phyloP scores from a whole-genome alignment of 164 flowering plant species.

The Cinnamomum micranthum region DNA sequence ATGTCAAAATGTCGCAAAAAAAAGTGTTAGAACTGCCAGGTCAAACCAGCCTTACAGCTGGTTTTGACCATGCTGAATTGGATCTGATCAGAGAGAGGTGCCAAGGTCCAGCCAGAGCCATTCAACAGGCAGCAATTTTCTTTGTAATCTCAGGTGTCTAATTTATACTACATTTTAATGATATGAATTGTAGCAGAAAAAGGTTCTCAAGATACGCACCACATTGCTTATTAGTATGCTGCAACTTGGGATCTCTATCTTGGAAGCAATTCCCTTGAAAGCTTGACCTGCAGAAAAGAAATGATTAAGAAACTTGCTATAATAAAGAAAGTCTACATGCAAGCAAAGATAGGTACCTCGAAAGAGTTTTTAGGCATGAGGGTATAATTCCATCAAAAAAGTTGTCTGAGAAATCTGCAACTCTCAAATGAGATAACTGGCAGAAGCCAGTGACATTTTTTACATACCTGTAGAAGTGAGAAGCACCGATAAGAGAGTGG shows the following conservation, averaged over 20 bases:
- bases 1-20: too few species aligned
- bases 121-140: too few species aligned
- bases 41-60: too few species aligned
- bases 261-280: slow-evolving; percentile 85
- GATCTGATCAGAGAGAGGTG: too few species aligned
- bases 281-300: slow-evolving; percentile 49
- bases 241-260: slow-evolving; percentile 45
- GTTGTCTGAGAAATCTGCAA: slow-evolving; percentile 76
- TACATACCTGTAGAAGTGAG: slow-evolving; percentile 50
- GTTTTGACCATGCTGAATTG: too few species aligned
- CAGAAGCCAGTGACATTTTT: slow-evolving; percentile 57
- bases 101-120: too few species aligned
- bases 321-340: not conserved
- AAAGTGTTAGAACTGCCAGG: too few species aligned
- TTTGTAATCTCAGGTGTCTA: not conserved
- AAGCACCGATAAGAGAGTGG: not conserved
- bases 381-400: slow-evolving; percentile 78
- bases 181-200: not conserved
- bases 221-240: slow-evolving; percentile 58
- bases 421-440: slow-evolving; percentile 47
- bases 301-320: not conserved
- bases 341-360: slow-evolving; percentile 45
- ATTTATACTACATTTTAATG: not conserved
- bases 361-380: slow-evolving; percentile 65
- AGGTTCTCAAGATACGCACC: slow-evolving; percentile 37